Evolutionary conservation across 179 eudicot species (phyloP), one percentile per base, ranked within the genome.

Genomic region (Carnegiea gigantea): DNA sequence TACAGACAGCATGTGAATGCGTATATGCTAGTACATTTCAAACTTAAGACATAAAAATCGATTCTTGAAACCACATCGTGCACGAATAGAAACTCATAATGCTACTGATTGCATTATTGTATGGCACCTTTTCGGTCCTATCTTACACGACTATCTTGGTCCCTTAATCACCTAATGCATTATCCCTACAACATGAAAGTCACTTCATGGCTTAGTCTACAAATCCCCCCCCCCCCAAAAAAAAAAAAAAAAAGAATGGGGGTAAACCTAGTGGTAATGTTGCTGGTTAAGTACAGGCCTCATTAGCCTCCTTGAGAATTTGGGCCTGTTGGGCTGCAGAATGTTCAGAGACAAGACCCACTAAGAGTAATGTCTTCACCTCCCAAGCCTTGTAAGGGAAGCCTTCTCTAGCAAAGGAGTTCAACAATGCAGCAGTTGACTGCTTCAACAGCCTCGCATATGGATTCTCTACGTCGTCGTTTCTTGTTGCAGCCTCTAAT

Each of bases 311-410:
- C 57, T 80, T 81, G 64, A 95, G 90, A 4, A 78, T 40, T 71
- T 83, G 93, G 83, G 98, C 97, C 80, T 88, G 94, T 68, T 76
- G 73, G 80, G 88, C 84, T 6, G 98, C 98, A 23, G 90, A 83
- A 36, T 82, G 44, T 51, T 90, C 85, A 11, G 98, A 95, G 20
- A 93, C 90, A 67, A 95, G 30, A 70, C 90, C 97, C 84, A 82
- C 82, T 49, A 95, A 82, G 20, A 95, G 80, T 18, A 85, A 62
- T 9, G 93, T 88, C 83, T 95, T 95, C 1, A 95, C 90, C 36
- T 95, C 97, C 98, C 98, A 95, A 10, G 98, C 88, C 53, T 85
- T 73, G 81, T 85, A 92, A 9, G 98, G 93, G 65, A 75, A 95
- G 8, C 92, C 92, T 79, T 80, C 82, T 79, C 99, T 91, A 21